Evolutionary conservation across 1,284 basidiomycete genomes (phyloP), one percentile per base, ranked within the genome.

Genomic region (Ceratobasidium sp.): DNA sequence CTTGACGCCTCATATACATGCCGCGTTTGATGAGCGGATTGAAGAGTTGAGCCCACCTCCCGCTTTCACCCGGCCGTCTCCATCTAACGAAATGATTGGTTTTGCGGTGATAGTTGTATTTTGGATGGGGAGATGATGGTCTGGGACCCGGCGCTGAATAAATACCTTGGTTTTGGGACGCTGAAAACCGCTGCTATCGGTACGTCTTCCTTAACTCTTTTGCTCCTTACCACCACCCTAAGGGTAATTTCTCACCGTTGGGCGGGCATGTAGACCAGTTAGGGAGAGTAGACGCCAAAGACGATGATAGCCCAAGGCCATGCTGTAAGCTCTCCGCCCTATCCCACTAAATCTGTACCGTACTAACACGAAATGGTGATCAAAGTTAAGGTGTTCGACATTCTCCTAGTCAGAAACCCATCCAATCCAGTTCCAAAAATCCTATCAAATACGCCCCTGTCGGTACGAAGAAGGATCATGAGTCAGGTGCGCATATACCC

Each of bases 51-150:
- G 94, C 84, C 24, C 1, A 47, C 33, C 0, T 19, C 24, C 15
- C 0, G 9, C 5, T 17, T 73, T 50, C 17, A 29, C 41, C n/a
- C 33, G 41, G 27, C 63, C 36, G 73, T 17, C 1, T 41, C 5
- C 22, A 74, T 65, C 11, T 79, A 11, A 41, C 11, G 36, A 41
- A 29, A 6, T 60, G 19, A 44, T 24, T n/a, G 11, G 14, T 73
- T 66, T 27, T 22, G 59, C 9, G 63, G 1, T 53, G 5, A 22
- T 76, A 97, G 96, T 64, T 91, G 96, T 78, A 94, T 98, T 56
- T 84, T 98, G 19, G 96, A 98, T 78, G 96, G 97, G 0, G 97
- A 99, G 82, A 98, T 99, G 96, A 84, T 99, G 53, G 97, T 97
- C 1, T 98, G 94, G 93, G 96, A 98, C 81, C 96, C 96, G 0